Evolutionary conservation across 2,329 filamentous ascomycete genomes (phyloP).

Genomic region (Ophiostoma piceae): DNA sequence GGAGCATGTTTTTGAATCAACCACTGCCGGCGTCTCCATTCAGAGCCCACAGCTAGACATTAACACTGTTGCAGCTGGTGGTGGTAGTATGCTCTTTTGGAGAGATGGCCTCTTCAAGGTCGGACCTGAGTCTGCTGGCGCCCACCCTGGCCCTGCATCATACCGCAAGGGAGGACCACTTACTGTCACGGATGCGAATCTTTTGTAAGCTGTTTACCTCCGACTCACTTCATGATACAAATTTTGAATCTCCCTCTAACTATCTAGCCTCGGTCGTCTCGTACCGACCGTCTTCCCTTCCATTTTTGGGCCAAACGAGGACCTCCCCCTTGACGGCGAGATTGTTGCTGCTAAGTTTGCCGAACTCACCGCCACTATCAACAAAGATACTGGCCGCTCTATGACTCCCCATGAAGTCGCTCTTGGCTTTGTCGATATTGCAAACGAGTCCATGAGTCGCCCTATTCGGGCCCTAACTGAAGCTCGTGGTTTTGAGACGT

Average conservation of each 20-base stretch:
- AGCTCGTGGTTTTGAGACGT: slow-evolving; percentile 87
- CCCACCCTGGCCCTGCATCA: slow-evolving; percentile 62
- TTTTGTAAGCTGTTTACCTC: slow-evolving; percentile 37
- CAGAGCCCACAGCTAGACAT: slow-evolving; percentile 89
- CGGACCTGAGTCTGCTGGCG: slow-evolving; percentile 70
- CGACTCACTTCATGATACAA: not conserved
- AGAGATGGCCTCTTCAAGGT: slow-evolving; percentile 85
- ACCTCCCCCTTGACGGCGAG: slow-evolving; percentile 71
- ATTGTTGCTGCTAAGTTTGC: slow-evolving; percentile 71
- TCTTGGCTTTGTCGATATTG: slow-evolving; percentile 56
- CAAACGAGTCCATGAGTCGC: slow-evolving; percentile 67
- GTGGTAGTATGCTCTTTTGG: slow-evolving; percentile 61
- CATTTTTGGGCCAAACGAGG: slow-evolving; percentile 62
- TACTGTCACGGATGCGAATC: slow-evolving; percentile 57
- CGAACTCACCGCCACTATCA: slow-evolving; percentile 77
- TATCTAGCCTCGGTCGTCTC: slow-evolving; percentile 44
- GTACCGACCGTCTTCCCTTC: slow-evolving; percentile 58
- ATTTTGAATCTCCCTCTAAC: no score
- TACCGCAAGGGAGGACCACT: slow-evolving; percentile 52
- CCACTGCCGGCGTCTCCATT: slow-evolving; percentile 73
- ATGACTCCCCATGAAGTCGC: slow-evolving; percentile 59
- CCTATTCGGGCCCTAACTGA: slow-evolving; percentile 87
- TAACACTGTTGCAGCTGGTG: slow-evolving; percentile 79
- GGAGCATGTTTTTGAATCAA: slow-evolving; percentile 65
- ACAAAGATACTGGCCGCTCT: slow-evolving; percentile 49